Base-by-base conservation (phyloP, 306 rosid species). In the Albizia julibrissin region DNA sequence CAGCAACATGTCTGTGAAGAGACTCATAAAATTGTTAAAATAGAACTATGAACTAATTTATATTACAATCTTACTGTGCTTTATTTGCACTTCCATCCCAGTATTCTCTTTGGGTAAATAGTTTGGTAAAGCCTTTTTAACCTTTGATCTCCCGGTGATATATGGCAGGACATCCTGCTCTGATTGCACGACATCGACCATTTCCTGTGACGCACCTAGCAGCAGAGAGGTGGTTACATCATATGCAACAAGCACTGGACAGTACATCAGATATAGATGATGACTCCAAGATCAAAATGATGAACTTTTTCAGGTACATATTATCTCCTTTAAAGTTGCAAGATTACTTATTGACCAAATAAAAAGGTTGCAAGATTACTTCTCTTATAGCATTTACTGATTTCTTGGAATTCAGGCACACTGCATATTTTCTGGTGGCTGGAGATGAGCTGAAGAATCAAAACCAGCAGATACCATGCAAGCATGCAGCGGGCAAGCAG, bases 341-440 rank as follows among this genome's bases (percentile, higher is more conserved):
- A 68, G 69, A 6, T 73, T 71, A 3, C 29, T 5, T 24, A 11
- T 54, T 58, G 64, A 9, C 34, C 29, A 58, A 11, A 24, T 8
- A 24, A 26, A 61, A 61, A 61, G 39, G 16, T 66, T 39, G 34
- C 4, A 81, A 69, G 66, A 9, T 74, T 72, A 3, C 47, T 3
- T 15, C 14, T 64, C 18, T 14, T 77, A 74, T 77, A 66, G 49
- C 69, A 5, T 75, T 40, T 31, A 54, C n/a, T 24, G 50, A 12
- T 78, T 8, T 80, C 64, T 52, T 77, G 13, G 80, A 73, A 77
- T 79, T 82, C 83, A 90, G 97, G 87, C 95, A 91, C 89, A 93
- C 99, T 13, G 94, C 97, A 40, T 93, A 89, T 83, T 93, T 95
- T 86, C 91, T 95, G 37, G 97, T 93, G 82, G 96, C 98, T 37